Conservation (phyloP, 768 basidiomycete genomes). For the Trametes cubensis region DNA sequence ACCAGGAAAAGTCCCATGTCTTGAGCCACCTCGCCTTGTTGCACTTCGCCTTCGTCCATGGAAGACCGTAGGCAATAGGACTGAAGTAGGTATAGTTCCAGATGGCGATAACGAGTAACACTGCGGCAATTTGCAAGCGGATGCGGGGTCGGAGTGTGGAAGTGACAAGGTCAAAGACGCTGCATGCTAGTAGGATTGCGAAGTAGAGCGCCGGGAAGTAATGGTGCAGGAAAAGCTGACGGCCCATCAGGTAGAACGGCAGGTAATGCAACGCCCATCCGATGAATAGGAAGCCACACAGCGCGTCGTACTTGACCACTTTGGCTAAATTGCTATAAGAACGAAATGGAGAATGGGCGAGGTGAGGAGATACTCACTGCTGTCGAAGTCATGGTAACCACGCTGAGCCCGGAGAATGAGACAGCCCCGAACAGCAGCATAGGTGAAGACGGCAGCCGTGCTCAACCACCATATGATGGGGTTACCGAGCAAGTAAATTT, state of each 20-base stretch:
- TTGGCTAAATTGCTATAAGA: slow-evolving; percentile 56
- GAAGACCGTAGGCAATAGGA: slow-evolving; percentile 79
- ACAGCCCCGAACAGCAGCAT: slow-evolving; percentile 70
- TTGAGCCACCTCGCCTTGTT: slow-evolving; percentile 79
- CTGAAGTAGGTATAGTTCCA: slow-evolving; percentile 81
- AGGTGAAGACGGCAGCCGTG: slow-evolving; percentile 68
- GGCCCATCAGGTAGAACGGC: slow-evolving; percentile 96
- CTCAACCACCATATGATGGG: slow-evolving; percentile 92
- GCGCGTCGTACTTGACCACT: slow-evolving; percentile 87
- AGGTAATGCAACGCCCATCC: slow-evolving; percentile 94
- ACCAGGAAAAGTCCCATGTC: slow-evolving; percentile 96
- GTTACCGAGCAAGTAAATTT: slow-evolving; percentile 95
- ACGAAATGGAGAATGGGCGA: background rate
- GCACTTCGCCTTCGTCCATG: slow-evolving; percentile 87
- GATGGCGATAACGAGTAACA: slow-evolving; percentile 70
- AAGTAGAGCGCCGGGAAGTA: slow-evolving; percentile 98
- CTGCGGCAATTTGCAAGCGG: slow-evolving; percentile 78
- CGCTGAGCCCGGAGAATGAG: slow-evolving; percentile 88
- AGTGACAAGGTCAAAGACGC: slow-evolving; percentile 84
- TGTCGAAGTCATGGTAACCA: slow-evolving; percentile 89
- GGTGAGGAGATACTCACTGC: slow-evolving; percentile 57
- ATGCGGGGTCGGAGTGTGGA: slow-evolving; percentile 74
- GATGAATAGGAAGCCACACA: slow-evolving; percentile 89
- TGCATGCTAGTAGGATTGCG: slow-evolving; percentile 76
- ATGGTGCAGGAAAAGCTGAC: slow-evolving; percentile 97